Base-by-base conservation (phyloP, 805 yeast genomes). In the Citeromyces nyonsensis region DNA sequence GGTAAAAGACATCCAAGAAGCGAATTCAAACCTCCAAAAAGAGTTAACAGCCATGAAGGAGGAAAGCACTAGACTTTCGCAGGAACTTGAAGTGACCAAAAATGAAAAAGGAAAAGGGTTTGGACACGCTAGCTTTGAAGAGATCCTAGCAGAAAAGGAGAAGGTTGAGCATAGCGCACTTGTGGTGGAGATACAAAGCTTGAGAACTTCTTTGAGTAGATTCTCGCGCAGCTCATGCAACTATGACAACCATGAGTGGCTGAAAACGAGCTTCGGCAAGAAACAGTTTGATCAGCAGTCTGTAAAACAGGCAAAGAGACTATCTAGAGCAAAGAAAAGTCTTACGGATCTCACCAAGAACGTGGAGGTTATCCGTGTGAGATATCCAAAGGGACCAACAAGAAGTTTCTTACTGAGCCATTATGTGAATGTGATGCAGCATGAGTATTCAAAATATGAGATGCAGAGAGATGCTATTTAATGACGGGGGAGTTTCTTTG, bases 101-200 rank as follows among this genome's bases (percentile, higher is more conserved):
- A 32, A 36, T 4, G 43, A 44, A 15, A 52, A 57, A 33, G 22
- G 6, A 18, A 10, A 15, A 12, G 40, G 41, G 15, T 44, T 46
- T 24, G 49, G 52, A 2, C 44, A 44, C 22, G 22, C 22, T 5
- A 18, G 22, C 3, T 61, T 64, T 34, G 50, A 48, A 3, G 44
- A 49, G 24, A 36, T 60, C 7, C 36, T 52, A 10, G 47, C 54
- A 5, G 64, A 58, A 37, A 49, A 51, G 30, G 45, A 53, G 18
- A 44, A 43, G 27, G 44, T 50, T 3, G 54, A 48, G 3, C 56
- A 53, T 26, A 39, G 56, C 27, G 56, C 57, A 2, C 41, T 69
- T 10, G 40, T 65, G 0, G 63, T 64, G 24, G 73, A 70, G 42
- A 57, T 70, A 8, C 44, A 51, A 2, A 45, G 59, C 12, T 47